Percentiles rank a stretch among this genome's conserved stretches.
Evolutionary conservation across 164 flowering plant genomes (phyloP).

Genomic region (Berberis vulgaris): DNA sequence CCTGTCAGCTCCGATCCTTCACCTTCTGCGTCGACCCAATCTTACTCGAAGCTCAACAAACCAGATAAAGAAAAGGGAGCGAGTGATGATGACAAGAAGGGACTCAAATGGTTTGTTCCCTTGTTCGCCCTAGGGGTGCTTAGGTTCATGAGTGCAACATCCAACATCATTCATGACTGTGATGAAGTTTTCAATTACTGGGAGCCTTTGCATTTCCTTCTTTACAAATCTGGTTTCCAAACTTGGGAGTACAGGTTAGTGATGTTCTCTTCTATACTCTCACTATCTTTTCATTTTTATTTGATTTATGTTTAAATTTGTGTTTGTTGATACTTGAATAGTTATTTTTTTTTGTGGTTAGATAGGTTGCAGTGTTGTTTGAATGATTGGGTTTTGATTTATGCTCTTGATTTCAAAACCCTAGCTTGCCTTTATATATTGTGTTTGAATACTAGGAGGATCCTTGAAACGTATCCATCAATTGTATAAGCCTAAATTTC

Average conservation of each 20-base stretch:
- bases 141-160: slow-evolving; percentile 90
- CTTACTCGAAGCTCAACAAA: slow-evolving; percentile 63
- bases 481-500: no score
- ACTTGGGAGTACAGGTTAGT: slow-evolving; percentile 95
- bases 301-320: background rate
- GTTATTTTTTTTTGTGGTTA: no score
- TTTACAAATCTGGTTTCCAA: slow-evolving; percentile 89
- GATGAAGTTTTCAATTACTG: slow-evolving; percentile 98
- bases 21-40: slow-evolving; percentile 1
- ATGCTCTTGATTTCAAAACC: no score
- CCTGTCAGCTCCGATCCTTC: slow-evolving; percentile 26
- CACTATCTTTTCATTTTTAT: background rate
- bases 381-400: no score
- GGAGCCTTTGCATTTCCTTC: slow-evolving; percentile 94
- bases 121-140: slow-evolving; percentile 46
- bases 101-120: slow-evolving; percentile 55
- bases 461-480: no score
- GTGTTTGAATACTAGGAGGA: no score
- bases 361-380: no score
- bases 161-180: slow-evolving; percentile 92
- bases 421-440: no score
- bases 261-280: background rate
- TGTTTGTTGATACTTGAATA: background rate
- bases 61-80: slow-evolving; percentile 21
- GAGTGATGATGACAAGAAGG: slow-evolving; percentile 19